Evolutionary conservation across 1,284 basidiomycete genomes (phyloP), one percentile per base, ranked within the genome.

Genomic region (Pholiota adiposa): DNA sequence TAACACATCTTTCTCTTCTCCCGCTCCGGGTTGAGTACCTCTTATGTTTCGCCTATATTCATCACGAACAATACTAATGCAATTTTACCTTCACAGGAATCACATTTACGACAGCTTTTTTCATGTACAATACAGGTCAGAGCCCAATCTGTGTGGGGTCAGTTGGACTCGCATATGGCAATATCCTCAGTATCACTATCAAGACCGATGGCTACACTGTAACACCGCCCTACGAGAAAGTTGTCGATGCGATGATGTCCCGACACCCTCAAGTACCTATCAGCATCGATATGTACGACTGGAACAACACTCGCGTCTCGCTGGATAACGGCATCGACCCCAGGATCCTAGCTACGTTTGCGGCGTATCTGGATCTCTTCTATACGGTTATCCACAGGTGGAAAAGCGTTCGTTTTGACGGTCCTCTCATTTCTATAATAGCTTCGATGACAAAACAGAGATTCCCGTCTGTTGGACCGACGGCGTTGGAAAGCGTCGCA

Each of bases 251-350:
- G 18, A 21, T 62, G 5, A 25, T 33, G n/a, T 18, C 48, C 8
- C 41, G 34, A 21, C 41, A 53, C 14, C 57, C 57, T 18, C 44
- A 38, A n/a, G 34, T 43, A 16, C 54, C 51, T 16, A 31, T 62
- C 29, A 52, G 33, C 6, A 53, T 62, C 23, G 53, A 54, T 2
- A 54, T 54, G 27, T 54, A 54, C 21, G 27, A 54, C n/a, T 54
- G 53, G 53, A 46, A 54, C 19, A 34, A 33, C 53, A 29, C 18
- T n/a, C 9, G 41, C 8, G n/a, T 44, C 53, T 33, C 53, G 12
- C 29, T 54, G 16, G 41, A 46, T n/a, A 41, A 21, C 21, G 52
- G 52, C 14, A 7, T 46, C 31, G 41, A 54, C 19, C 53, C 23
- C 27, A 41, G 53, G 53, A 34, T 54, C 11, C 2, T 54, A n/a